phyloP scores from a whole-genome alignment of 139 green algal species.

The Chlamydomonas sp. region DNA sequence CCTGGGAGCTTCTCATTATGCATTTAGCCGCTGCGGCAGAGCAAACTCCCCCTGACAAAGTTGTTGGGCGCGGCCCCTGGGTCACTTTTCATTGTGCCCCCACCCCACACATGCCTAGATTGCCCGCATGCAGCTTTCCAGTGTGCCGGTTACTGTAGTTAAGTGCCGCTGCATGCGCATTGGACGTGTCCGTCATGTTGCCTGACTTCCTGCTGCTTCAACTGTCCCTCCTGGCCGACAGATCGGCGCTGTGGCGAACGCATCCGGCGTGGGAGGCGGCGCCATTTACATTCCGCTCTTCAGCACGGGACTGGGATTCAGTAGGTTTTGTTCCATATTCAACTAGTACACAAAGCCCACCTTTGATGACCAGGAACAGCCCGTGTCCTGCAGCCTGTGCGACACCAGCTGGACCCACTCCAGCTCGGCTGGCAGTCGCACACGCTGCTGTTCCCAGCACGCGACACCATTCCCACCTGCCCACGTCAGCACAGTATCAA shows the following conservation, averaged over 20 bases:
- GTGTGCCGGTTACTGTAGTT: background rate
- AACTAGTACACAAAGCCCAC: background rate
- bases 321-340: slow-evolving; percentile 12
- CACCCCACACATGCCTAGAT: too few relatives aligned
- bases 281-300: slow-evolving; percentile 65
- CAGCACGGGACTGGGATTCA: slow-evolving; percentile 46
- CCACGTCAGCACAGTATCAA: background rate
- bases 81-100: too few relatives aligned
- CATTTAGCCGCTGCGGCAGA: too few relatives aligned
- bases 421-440: too few relatives aligned
- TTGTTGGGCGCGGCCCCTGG: too few relatives aligned
- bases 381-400: too few relatives aligned
- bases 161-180: background rate
- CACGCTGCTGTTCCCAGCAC: too few relatives aligned
- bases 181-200: background rate
- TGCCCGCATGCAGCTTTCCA: too few relatives aligned
- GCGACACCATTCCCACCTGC: background rate
- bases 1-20: too few relatives aligned
- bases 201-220: background rate
- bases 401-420: too few relatives aligned
- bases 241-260: slow-evolving; percentile 43
- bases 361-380: background rate
- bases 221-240: background rate
- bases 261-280: slow-evolving; percentile 49
- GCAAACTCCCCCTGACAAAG: too few relatives aligned